These are phyloP conservation scores for Aureobasidium sp. DNA, from an alignment of 2,329 filamentous ascomycete species.

Conservation along the genomic window DNA sequence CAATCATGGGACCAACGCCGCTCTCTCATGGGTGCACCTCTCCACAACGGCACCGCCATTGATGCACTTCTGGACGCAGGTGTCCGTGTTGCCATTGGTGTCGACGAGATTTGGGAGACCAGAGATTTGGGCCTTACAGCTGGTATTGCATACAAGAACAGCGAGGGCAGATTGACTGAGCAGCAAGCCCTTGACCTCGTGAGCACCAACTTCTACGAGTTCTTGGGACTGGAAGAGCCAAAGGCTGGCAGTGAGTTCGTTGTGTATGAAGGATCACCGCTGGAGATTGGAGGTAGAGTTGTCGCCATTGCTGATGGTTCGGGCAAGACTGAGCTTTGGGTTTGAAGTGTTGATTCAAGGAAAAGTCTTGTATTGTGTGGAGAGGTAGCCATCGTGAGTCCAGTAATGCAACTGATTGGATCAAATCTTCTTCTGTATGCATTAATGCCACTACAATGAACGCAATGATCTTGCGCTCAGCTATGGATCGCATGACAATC, in stretches of 20 bases:
- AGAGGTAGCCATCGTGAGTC: no score
- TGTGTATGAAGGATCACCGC: slow-evolving; percentile 68
- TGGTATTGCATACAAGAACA: slow-evolving; percentile 65
- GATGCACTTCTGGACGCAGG: slow-evolving; percentile 66
- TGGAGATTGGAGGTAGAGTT: slow-evolving; percentile 65
- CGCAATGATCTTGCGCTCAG: neutral
- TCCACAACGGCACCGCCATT: slow-evolving; percentile 70
- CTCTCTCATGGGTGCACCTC: slow-evolving; percentile 68
- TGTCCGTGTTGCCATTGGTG: slow-evolving; percentile 63
- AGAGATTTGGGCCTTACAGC: slow-evolving; percentile 67
- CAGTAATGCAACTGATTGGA: no score
- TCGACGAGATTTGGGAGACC: slow-evolving; percentile 69
- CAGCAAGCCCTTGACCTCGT: slow-evolving; percentile 64
- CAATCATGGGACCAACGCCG: slow-evolving; percentile 68
- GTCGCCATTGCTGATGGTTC: slow-evolving; percentile 57
- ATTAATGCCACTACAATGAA: neutral
- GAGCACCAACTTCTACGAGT: slow-evolving; percentile 62
- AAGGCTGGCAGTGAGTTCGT: slow-evolving; percentile 57
- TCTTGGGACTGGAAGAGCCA: slow-evolving; percentile 55
- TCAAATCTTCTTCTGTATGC: neutral
- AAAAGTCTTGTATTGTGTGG: neutral
- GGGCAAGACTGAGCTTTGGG: slow-evolving; percentile 32
- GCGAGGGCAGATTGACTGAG: slow-evolving; percentile 60
- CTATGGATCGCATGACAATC: neutral
- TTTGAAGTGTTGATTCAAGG: neutral